Percentiles rank a stretch among this genome's conserved stretches.
Conservation (phyloP, 2,329 filamentous ascomycete species). For the Colletotrichum sidae region DNA sequence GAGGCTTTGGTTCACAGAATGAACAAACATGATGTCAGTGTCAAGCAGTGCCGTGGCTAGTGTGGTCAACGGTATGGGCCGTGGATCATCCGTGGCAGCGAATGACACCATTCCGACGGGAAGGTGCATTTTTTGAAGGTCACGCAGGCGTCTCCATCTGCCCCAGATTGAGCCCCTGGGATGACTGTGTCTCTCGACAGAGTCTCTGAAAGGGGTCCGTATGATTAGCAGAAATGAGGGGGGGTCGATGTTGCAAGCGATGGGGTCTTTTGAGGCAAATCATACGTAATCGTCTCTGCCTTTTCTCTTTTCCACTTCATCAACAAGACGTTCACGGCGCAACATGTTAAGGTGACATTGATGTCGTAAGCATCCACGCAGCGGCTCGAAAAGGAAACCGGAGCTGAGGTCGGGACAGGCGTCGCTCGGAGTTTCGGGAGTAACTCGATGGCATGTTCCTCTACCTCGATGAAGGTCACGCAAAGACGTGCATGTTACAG, state of each 20-base stretch:
- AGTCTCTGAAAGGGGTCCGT: slow-evolving; percentile 5
- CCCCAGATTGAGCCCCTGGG: slow-evolving; percentile 13
- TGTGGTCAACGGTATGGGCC: slow-evolving; percentile 28
- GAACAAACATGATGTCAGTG: slow-evolving; percentile 28
- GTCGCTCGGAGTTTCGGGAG: neutral
- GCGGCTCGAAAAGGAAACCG: slow-evolving; percentile 4
- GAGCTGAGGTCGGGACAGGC: neutral
- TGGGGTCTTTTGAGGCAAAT: slow-evolving; percentile 13
- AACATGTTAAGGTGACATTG: neutral
- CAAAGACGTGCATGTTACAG: slow-evolving; percentile 5
- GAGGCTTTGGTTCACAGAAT: no score
- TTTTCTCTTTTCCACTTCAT: neutral
- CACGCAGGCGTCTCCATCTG: slow-evolving; percentile 29
- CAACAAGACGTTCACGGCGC: slow-evolving; percentile 4
- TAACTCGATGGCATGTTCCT: slow-evolving; percentile 1
- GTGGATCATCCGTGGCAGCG: slow-evolving; percentile 26
- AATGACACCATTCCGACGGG: slow-evolving; percentile 20
- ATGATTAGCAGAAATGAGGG: slow-evolving; percentile 14
- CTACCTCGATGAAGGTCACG: slow-evolving; percentile 6
- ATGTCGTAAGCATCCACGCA: slow-evolving; percentile 23
- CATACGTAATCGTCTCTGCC: slow-evolving; percentile 11
- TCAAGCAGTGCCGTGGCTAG: slow-evolving; percentile 13
- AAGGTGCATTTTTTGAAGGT: slow-evolving; percentile 9
- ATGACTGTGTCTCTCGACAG: slow-evolving; percentile 9
- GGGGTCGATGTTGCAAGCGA: slow-evolving; percentile 13